Evolutionary conservation across 129 eudicot species (phyloP).

Genomic region (Erigeron canadensis): DNA sequence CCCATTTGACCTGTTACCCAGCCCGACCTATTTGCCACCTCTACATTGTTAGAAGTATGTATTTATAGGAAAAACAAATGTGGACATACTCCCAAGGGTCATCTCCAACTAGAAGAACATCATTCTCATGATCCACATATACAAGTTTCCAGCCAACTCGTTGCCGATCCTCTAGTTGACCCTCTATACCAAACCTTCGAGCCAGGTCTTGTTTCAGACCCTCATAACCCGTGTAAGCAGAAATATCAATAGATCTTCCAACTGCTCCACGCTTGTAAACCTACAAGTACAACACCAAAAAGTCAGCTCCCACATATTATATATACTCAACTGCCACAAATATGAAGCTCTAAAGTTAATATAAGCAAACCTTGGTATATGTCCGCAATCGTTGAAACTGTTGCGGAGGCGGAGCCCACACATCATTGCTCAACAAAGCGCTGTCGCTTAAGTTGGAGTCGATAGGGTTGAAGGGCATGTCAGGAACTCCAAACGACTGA

Average conservation of each 20-base stretch:
- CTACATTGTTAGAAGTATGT: not conserved
- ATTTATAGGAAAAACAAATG: not conserved
- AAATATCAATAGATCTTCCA: slow-evolving; percentile 88
- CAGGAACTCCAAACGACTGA: slow-evolving; percentile 93
- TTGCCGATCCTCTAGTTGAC: slow-evolving; percentile 81
- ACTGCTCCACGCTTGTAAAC: slow-evolving; percentile 96
- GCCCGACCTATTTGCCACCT: not conserved
- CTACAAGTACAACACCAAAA: slow-evolving; percentile 36
- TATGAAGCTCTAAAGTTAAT: not conserved
- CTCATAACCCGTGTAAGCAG: slow-evolving; percentile 84
- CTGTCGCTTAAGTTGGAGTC: slow-evolving; percentile 73
- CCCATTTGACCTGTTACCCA: not conserved
- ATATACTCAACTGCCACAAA: not conserved
- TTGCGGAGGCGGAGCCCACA: slow-evolving; percentile 79
- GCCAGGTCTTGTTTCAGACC: slow-evolving; percentile 92
- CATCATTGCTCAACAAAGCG: slow-evolving; percentile 57
- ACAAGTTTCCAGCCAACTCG: slow-evolving; percentile 95
- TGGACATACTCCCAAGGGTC: slow-evolving; percentile 98
- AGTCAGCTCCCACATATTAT: not conserved
- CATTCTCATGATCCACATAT: slow-evolving; percentile 91
- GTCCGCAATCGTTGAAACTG: slow-evolving; percentile 88
- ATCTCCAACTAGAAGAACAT: slow-evolving; percentile 91
- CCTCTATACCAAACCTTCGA: slow-evolving; percentile 91
- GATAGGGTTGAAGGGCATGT: slow-evolving; percentile 76
- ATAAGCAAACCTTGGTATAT: slow-evolving; percentile 67